A percentile compares a stretch with the other conserved stretches of the same genome.
These are phyloP conservation scores for Fomitopsis serialis DNA, from an alignment of 768 basidiomycete species.

Conservation along the genomic window DNA sequence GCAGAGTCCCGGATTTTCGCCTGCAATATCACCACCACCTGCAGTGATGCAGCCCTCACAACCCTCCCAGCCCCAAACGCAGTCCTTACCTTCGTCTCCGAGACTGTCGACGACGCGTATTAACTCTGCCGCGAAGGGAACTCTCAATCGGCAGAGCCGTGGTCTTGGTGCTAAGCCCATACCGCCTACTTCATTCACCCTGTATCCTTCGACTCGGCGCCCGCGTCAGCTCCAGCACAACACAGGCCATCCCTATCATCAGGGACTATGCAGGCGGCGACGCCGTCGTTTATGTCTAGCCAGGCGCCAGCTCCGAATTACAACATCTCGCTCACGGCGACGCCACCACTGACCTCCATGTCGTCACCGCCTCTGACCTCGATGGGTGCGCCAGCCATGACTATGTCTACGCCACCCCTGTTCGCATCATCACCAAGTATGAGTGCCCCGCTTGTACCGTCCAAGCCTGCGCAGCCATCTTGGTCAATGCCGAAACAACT, in stretches of 20 bases:
- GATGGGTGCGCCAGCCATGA: conserved; percentile 16
- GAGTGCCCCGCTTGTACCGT: conserved; percentile 56
- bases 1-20: conserved; percentile 24
- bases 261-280: conserved; percentile 2
- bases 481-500: conserved; percentile 41
- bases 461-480: conserved; percentile 50
- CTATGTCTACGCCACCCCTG: conserved; percentile 18
- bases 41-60: conserved; percentile 8
- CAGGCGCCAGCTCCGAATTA: conserved; percentile 46
- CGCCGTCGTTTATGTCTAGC: conserved; percentile 25
- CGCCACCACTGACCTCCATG: conserved; percentile 19
- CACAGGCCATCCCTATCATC: conserved; percentile 10
- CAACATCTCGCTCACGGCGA: conserved; percentile 39
- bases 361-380: conserved; percentile 20
- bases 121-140: conserved; percentile 6
- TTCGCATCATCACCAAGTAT: conserved; percentile 31
- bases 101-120: conserved; percentile 12
- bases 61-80: conserved; percentile 20
- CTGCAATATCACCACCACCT: conserved; percentile 20
- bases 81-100: conserved; percentile 36
- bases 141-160: conserved; percentile 10
- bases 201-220: conserved; percentile 12
- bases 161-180: conserved; percentile 34
- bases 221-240: conserved; percentile 6
- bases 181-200: conserved; percentile 29